Evolutionary conservation across 1,284 basidiomycete species (phyloP), one percentile per base, ranked within the genome.

Genomic region (Moesziomyces antarcticus): DNA sequence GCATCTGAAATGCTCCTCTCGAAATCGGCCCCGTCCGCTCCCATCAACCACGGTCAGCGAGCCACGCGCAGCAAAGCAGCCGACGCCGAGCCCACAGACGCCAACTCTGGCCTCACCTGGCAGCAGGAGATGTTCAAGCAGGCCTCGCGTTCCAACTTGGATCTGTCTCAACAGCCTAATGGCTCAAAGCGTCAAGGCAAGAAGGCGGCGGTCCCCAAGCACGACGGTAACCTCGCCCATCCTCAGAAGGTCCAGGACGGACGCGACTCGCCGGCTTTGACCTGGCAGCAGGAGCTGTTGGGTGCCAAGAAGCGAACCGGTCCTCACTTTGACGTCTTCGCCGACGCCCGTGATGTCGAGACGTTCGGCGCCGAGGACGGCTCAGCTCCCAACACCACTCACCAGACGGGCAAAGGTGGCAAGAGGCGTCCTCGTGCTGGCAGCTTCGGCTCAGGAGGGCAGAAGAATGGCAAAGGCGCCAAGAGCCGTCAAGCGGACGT

Each of bases 241-340:
- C 67, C 67, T 33, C 66, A 73, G 49, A 59, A 61, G 46, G 58
- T 70, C n/a, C 63, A 77, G 48, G 58, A 59, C 20, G 64, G 65
- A 8, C 58, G 56, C 21, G 73, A 65, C 41, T 72, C 73, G 21
- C 63, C 67, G n/a, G 65, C 68, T 18, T 30, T 78, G 44, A 79
- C 75, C 27, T 79, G 77, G 77, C 77, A 79, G 57, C 77, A 79
- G 40, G 75, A 75, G 55, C 62, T 78, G 10, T 46, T 79, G 13
- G 67, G 60, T 20, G 61, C 56, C 49, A 69, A 78, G 59, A 75
- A 73, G 59, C 67, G 66, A 30, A 46, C 46, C 9, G 77, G 77
- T 4, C 74, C 75, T 45, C 68, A 73, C 24, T 78, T 62, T 50
- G 77, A 78, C 41, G 73, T 78, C 56, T 79, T 79, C 61, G 77